These are phyloP conservation scores for Aspergillus bombycis DNA, from an alignment of 2,329 filamentous ascomycete species.

Conservation along the genomic window DNA sequence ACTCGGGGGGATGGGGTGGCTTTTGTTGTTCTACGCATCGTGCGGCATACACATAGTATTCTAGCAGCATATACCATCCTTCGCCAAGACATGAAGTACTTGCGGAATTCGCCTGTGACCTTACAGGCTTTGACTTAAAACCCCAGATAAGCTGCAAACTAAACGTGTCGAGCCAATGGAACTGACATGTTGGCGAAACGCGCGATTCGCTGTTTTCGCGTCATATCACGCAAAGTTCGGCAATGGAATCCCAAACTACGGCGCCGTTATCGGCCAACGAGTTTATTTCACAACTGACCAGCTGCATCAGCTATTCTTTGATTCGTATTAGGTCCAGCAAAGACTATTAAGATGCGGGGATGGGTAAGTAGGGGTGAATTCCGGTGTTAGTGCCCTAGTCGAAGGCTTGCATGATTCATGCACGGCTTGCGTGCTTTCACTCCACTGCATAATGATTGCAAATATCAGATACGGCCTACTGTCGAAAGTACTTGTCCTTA, in stretches of 20 bases:
- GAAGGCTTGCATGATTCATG: conserved; percentile 12
- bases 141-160: neutral
- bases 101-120: neutral
- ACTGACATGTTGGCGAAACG: neutral
- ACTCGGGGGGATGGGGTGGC: neutral
- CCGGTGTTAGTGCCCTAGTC: neutral
- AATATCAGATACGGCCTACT: neutral
- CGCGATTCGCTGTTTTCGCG: neutral
- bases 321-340: neutral
- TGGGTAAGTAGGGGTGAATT: neutral
- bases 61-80: neutral
- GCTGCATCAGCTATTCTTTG: neutral
- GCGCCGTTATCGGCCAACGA: neutral
- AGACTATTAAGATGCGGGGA: neutral
- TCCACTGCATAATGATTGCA: neutral
- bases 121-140: neutral
- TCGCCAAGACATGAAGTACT: neutral
- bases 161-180: neutral
- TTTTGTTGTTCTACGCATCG: neutral
- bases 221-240: conserved; percentile 1
- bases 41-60: neutral
- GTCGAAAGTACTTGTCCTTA: neutral
- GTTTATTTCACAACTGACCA: neutral
- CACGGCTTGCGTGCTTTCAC: conserved; percentile 22
- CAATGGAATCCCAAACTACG: neutral